Evolutionary conservation across 331 rosid species (phyloP), one percentile per base, ranked within the genome.

Genomic region (Phaseolus coccineus): DNA sequence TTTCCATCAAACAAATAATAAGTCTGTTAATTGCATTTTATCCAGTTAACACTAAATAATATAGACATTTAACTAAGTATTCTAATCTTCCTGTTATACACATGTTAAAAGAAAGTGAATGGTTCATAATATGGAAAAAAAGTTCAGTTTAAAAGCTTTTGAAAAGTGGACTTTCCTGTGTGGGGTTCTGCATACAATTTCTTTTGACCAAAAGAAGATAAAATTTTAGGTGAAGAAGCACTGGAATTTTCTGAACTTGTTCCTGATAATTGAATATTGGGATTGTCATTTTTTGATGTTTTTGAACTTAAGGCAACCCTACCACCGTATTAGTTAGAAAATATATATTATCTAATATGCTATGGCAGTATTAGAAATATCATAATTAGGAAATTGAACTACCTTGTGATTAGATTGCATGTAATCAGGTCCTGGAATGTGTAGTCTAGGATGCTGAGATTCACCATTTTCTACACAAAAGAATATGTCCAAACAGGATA

Each of bases 111-210:
- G 37, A 33, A 33, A 3, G 37, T 3, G 37, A 3, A 33, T 33
- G 37, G 5, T 33, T 33, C 37, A 33, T 33, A 33, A 33, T 0
- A 33, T 33, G 5, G 3, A 33, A 33, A 33, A 33, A 33, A 3
- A 33, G 4, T 33, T 3, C 0, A 33, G 0, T 33, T 33, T 76
- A 94, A 87, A 78, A 94, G 98, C 91, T 94, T 94, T 46, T 88
- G 90, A 80, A 94, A 94, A 83, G 89, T 90, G 83, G 96, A 89
- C 86, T 86, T 87, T 81, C 98, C 96, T 22, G 71, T 76, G 77
- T 87, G 93, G 78, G 93, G 76, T 78, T 89, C 93, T 15, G 89
- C 79, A 72, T 80, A 84, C 58, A 77, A 59, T 82, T 90, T 94
- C 88, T 87, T 88, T 78, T 88, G 97, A 81, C 81, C 79, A 76